phyloP scores from a whole-genome alignment of 768 basidiomycete species.

The Termitomyces sp. region DNA sequence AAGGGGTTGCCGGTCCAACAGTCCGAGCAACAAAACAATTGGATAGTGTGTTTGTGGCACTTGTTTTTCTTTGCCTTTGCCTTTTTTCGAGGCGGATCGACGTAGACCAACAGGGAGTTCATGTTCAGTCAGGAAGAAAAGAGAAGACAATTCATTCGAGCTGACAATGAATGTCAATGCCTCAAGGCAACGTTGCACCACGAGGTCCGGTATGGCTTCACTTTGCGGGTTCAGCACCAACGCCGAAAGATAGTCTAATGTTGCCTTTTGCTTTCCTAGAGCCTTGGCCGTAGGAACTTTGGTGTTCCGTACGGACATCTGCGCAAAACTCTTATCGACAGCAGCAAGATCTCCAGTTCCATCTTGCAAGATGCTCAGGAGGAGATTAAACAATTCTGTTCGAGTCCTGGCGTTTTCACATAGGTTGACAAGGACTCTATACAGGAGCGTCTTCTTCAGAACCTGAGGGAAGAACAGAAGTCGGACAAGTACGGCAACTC shows the following conservation, averaged over 20 bases:
- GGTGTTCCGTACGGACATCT: constrained; percentile 74
- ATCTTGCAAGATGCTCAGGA: constrained; percentile 93
- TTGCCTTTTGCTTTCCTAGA: constrained; percentile 68
- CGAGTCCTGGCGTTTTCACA: constrained; percentile 95
- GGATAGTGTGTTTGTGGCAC: constrained; percentile 83
- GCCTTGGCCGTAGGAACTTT: constrained; percentile 55
- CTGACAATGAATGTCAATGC: constrained; percentile 85
- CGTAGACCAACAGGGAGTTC: constrained; percentile 82
- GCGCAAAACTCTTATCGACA: constrained; percentile 92
- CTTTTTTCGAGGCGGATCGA: constrained; percentile 72
- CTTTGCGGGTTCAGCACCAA: constrained; percentile 54
- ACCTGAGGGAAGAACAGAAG: constrained; percentile 97
- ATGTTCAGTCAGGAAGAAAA: constrained; percentile 96
- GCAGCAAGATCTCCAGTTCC: constrained; percentile 90
- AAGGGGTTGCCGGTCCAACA: constrained; percentile 84
- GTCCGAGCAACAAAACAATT: constrained; percentile 81
- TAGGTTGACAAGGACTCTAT: constrained; percentile 89
- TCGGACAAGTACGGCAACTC: constrained; percentile 85
- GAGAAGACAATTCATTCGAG: constrained; percentile 77
- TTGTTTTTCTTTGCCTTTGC: constrained; percentile 93
- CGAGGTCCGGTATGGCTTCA: constrained; percentile 87
- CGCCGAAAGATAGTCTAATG: constrained; percentile 50
- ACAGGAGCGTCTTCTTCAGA: constrained; percentile 78
- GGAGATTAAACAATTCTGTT: constrained; percentile 88
- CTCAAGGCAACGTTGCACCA: constrained; percentile 93